Base-by-base conservation (phyloP, 306 rosid species). In the Prosopis cineraria region DNA sequence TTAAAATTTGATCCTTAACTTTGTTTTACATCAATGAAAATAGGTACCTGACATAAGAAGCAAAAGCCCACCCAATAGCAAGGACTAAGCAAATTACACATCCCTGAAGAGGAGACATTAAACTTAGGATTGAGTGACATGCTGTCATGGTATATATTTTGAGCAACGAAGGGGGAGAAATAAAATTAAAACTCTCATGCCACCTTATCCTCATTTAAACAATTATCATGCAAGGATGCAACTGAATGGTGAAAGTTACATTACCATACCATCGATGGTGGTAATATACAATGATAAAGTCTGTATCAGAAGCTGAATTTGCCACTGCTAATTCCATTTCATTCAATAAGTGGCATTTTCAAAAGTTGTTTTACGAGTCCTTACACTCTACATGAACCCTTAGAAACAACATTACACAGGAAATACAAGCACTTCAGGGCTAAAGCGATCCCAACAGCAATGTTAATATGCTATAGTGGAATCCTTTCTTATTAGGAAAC, bases 51-150 rank as follows among this genome's bases (percentile, higher is more conserved):
- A 95, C 93, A 87, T 65, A 87, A 68, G 99, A 91, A 24, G 98
- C 99, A 80, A 76, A 77, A 73, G 83, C 93, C 98, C 98, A 95
- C 36, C 99, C 99, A 19, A 89, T 10, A 43, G 98, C 98, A 74
- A 95, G 93, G 70, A 30, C 0, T 79, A 93, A 80, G 81, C 96
- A 88, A 70, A 95, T 93, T 29, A 85, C 0, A 74, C 99, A 95
- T 79, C 99, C 99, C 99, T 95, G 65, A 85, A 83, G 30, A 68
- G 33, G 50, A 33, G 34, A 70, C 33, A 25, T 25, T 44, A 74
- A 43, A 29, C 30, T 76, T 65, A 41, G 64, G 30, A 22, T 73
- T 48, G 34, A 40, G 36, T 63, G 50, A n/a, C 66, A 73, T 30
- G 59, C 20, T 31, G 3, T 20, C 43, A 63, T 53, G 58, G 39